Evolutionary conservation across 2,329 filamentous ascomycete genomes (phyloP).

Genomic region (Fusarium sp.): DNA sequence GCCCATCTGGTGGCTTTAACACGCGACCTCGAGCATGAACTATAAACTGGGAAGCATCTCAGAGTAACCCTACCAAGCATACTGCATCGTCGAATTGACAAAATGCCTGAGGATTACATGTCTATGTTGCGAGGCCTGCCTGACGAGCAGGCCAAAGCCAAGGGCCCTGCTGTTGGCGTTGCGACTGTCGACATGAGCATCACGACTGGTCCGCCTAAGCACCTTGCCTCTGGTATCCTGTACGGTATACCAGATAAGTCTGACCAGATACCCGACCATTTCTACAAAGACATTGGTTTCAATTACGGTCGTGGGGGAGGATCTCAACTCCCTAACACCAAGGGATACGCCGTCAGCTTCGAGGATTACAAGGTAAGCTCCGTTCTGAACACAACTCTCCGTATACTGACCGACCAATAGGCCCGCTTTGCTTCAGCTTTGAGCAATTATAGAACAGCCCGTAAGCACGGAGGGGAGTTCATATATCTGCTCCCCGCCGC

Average conservation of each 20-base stretch:
- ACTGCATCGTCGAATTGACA: background rate
- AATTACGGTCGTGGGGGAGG: constrained; percentile 27
- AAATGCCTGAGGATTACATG: constrained; percentile 20
- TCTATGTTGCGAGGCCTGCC: constrained; percentile 9
- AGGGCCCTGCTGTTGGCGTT: background rate
- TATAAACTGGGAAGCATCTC: background rate
- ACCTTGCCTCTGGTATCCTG: constrained; percentile 29
- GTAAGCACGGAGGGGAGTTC: constrained; percentile 55
- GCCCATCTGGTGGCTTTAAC: background rate
- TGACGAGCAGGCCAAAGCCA: background rate
- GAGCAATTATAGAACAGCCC: constrained; percentile 24
- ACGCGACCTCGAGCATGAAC: background rate
- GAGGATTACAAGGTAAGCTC: constrained; percentile 7
- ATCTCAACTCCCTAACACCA: constrained; percentile 15
- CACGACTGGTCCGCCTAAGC: constrained; percentile 1
- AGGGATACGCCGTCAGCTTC: constrained; percentile 2
- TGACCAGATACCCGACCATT: constrained; percentile 17
- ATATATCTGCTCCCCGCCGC: constrained; percentile 59
- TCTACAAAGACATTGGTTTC: constrained; percentile 23
- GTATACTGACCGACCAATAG: background rate
- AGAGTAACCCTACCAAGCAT: too few species aligned
- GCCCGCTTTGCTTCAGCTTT: constrained; percentile 19
- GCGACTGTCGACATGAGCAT: constrained; percentile 10
- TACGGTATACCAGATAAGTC: constrained; percentile 30
- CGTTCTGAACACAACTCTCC: fast-evolving